phyloP scores from a whole-genome alignment of 345 rosid species.

The Ceriops zippeliana region DNA sequence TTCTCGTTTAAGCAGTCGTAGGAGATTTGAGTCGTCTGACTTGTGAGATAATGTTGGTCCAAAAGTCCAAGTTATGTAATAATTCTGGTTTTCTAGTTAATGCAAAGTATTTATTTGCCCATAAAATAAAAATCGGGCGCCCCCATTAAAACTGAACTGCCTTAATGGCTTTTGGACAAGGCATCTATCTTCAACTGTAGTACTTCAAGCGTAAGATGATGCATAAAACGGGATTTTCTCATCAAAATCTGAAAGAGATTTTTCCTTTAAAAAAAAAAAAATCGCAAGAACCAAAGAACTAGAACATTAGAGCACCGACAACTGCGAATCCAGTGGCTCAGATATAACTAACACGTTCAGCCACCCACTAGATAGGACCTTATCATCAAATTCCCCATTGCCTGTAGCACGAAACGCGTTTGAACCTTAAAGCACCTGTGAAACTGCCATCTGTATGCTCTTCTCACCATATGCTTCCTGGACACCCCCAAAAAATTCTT shows the following conservation, averaged over 20 bases:
- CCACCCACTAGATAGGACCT: not conserved
- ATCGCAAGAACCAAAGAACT: too few species aligned
- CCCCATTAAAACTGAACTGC: too few species aligned
- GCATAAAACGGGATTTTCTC: too few species aligned
- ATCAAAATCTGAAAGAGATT: too few species aligned
- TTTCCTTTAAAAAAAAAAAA: too few species aligned
- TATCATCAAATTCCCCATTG: not conserved
- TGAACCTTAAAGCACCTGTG: slow-evolving; percentile 8
- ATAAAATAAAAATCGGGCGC: too few species aligned
- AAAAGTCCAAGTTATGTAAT: slow-evolving; percentile 37
- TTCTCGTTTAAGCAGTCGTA: slow-evolving; percentile 10
- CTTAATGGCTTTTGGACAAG: too few species aligned
- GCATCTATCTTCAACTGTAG: too few species aligned
- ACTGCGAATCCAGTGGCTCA: too few species aligned
- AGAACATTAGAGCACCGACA: too few species aligned
- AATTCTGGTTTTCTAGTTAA: slow-evolving; percentile 27
- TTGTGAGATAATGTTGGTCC: slow-evolving; percentile 17
- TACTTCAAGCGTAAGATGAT: too few species aligned
- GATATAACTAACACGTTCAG: too few species aligned
- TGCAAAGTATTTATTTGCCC: not conserved
- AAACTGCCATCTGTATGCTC: slow-evolving; percentile 20
- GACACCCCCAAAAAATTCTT: not conserved
- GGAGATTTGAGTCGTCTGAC: slow-evolving; percentile 10
- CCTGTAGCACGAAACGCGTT: not conserved
- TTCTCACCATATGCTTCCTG: slow-evolving; percentile 5